phyloP scores from a whole-genome alignment of 2,329 filamentous ascomycete genomes.

The Penicillium sp. region DNA sequence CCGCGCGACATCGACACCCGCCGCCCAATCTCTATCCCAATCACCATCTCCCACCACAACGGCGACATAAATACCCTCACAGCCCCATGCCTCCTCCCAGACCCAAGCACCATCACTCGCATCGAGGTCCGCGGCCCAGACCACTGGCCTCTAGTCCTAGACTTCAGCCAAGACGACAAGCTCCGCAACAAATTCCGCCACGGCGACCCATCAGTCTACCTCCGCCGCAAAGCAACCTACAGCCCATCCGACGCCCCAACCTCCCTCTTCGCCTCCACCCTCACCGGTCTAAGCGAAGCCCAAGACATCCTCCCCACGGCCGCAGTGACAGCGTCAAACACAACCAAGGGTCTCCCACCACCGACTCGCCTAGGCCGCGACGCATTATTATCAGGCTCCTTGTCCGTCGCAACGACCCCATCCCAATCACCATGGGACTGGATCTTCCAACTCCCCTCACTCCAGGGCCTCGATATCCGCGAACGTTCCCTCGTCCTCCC shows the following conservation, averaged over 20 bases:
- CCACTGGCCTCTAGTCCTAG: conserved; percentile 81
- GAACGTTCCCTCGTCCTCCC: conserved; percentile 69
- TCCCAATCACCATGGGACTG: conserved; percentile 66
- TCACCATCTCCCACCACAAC: conserved; percentile 65
- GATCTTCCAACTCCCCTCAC: conserved; percentile 68
- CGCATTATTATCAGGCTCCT: conserved; percentile 25
- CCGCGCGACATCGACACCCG: conserved; percentile 84
- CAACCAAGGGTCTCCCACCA: conserved; percentile 30
- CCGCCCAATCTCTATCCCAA: conserved; percentile 74
- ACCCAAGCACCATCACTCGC: conserved; percentile 43
- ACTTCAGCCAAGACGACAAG: conserved; percentile 67
- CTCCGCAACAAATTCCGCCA: conserved; percentile 67
- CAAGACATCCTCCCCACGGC: conserved; percentile 48
- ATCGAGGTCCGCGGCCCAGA: conserved; percentile 53
- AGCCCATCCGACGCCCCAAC: conserved; percentile 58
- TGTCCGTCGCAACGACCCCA: conserved; percentile 30
- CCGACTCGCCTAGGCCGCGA: conserved; percentile 28
- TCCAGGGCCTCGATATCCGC: conserved; percentile 62
- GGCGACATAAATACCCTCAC: conserved; percentile 41
- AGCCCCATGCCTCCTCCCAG: conserved; percentile 62
- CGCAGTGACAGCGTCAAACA: conserved; percentile 24
- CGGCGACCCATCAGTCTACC: conserved; percentile 72
- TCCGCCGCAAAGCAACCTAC: conserved; percentile 70
- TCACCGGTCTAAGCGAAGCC: conserved; percentile 71
- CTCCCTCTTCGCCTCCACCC: conserved; percentile 71